phyloP scores from a whole-genome alignment of 805 yeast genomes.

The Candida sphagnicola region DNA sequence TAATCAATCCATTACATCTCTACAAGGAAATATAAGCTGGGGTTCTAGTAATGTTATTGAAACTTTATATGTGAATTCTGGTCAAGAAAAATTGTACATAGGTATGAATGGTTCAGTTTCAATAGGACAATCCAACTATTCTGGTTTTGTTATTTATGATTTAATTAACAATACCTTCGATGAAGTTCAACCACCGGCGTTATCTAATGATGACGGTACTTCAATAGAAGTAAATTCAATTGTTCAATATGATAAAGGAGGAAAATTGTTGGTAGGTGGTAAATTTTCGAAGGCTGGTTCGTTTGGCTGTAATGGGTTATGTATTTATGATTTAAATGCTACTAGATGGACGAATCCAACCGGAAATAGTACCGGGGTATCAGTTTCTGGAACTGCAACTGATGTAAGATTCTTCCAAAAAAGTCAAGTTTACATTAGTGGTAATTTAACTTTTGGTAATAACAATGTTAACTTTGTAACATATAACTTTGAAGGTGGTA shows the following conservation, averaged over 20 bases:
- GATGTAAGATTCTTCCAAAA: slow-evolving; percentile 45
- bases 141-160: slow-evolving; percentile 55
- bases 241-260: slow-evolving; percentile 27
- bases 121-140: slow-evolving; percentile 14
- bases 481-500: slow-evolving; percentile 47
- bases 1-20: slow-evolving; percentile 13
- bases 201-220: slow-evolving; percentile 37
- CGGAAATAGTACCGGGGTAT: slow-evolving; percentile 11
- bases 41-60: slow-evolving; percentile 19
- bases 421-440: slow-evolving; percentile 39
- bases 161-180: slow-evolving; percentile 39
- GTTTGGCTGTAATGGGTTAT: slow-evolving; percentile 56
- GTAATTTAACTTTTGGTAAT: slow-evolving; percentile 46
- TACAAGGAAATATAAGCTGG: slow-evolving; percentile 25
- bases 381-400: slow-evolving; percentile 49
- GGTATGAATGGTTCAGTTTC: slow-evolving; percentile 41
- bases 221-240: slow-evolving; percentile 35
- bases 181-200: slow-evolving; percentile 45
- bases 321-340: slow-evolving; percentile 56
- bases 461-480: slow-evolving; percentile 42
- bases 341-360: slow-evolving; percentile 51
- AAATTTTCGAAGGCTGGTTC: slow-evolving; percentile 57
- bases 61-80: slow-evolving; percentile 33
- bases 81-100: slow-evolving; percentile 33
- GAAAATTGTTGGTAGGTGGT: slow-evolving; percentile 68